Conservation (phyloP, 2,329 filamentous ascomycete species). For the Chrysoporthe cubensis region DNA sequence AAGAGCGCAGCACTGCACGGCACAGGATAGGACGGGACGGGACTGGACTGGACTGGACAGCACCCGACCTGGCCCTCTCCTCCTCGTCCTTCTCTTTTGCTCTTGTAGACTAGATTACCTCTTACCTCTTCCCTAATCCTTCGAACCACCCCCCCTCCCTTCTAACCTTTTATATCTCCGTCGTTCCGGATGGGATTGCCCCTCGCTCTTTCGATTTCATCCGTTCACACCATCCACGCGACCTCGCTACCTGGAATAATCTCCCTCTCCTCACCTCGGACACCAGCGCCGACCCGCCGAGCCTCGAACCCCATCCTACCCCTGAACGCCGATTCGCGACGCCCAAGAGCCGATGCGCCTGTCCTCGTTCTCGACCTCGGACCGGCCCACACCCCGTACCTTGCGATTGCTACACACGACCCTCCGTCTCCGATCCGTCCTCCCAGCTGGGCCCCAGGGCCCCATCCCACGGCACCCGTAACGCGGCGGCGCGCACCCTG, state of each 20-base stretch:
- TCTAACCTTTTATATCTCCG: neutral
- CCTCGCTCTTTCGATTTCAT: neutral
- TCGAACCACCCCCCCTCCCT: neutral
- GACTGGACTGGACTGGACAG: neutral
- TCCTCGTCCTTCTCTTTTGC: neutral
- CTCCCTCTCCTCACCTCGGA: neutral
- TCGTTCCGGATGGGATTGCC: neutral
- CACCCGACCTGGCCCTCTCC: neutral
- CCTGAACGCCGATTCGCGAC: neutral
- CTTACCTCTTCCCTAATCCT: neutral
- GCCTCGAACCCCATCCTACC: neutral
- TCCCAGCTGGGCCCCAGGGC: no score
- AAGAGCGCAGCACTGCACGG: neutral
- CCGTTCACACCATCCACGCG: neutral
- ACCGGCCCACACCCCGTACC: neutral
- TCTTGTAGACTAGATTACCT: neutral
- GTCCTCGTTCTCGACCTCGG: neutral
- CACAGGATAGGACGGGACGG: neutral
- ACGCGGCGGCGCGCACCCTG: conserved; percentile 11
- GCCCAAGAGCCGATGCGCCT: neutral
- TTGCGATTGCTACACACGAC: neutral
- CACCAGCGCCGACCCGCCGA: neutral
- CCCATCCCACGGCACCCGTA: conserved; percentile 1
- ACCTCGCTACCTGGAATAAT: neutral
- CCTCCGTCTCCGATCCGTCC: no score